Conservation (phyloP, 2,329 filamentous ascomycete genomes). For the Penicillium sp. region DNA sequence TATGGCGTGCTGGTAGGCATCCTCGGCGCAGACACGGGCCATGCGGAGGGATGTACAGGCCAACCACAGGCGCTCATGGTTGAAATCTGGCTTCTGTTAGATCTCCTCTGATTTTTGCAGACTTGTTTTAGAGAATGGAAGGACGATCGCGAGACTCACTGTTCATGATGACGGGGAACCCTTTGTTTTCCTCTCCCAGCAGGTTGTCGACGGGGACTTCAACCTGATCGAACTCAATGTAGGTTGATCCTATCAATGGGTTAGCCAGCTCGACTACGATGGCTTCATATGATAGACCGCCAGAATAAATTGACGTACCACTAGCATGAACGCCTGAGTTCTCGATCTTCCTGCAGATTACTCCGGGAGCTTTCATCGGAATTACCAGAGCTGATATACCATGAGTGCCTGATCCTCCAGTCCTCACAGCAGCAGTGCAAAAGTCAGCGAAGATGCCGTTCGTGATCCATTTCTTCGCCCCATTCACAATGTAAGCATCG, state of each 20-base stretch:
- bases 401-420: conserved; percentile 51
- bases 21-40: conserved; percentile 54
- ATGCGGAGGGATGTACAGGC: conserved; percentile 56
- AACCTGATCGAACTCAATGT: conserved; percentile 76
- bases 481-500: conserved; percentile 56
- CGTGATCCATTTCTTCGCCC: conserved; percentile 64
- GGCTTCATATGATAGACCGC: no score
- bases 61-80: conserved; percentile 59
- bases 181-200: conserved; percentile 74
- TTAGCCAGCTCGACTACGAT: no score
- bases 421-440: conserved; percentile 59
- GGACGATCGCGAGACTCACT: conserved; percentile 31
- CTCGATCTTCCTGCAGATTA: conserved; percentile 51
- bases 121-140: no score
- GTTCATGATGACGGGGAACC: conserved; percentile 73
- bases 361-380: conserved; percentile 48
- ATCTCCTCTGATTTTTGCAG: no score
- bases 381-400: conserved; percentile 61
- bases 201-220: conserved; percentile 74
- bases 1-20: conserved; percentile 52
- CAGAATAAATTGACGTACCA: not conserved
- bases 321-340: conserved; percentile 61
- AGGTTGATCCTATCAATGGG: conserved; percentile 50
- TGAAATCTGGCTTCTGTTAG: conserved; percentile 44
- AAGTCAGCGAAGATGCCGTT: conserved; percentile 56